Percentiles rank a stretch among this genome's conserved stretches.
phyloP scores from a whole-genome alignment of 441 rosid genomes.

The Cnidoscolus chayamansa region DNA sequence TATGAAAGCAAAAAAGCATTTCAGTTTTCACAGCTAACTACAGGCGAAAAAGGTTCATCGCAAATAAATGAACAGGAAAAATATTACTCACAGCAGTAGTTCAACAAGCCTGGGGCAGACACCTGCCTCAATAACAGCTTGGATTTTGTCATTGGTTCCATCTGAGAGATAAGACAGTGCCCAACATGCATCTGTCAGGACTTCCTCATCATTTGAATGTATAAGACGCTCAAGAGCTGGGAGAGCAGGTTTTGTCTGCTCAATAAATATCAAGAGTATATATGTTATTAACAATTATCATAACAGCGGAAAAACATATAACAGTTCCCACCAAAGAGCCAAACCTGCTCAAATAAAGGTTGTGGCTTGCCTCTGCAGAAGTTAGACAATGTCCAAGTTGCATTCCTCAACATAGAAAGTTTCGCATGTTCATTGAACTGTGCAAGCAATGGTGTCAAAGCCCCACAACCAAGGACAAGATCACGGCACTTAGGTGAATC shows the following conservation, averaged over 20 bases:
- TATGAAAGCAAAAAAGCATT: slow-evolving; percentile 26
- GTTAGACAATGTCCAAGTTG: slow-evolving; percentile 86
- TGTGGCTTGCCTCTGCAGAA: slow-evolving; percentile 91
- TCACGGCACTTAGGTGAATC: slow-evolving; percentile 86
- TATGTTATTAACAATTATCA: slow-evolving; percentile 14
- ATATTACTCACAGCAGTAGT: slow-evolving; percentile 51
- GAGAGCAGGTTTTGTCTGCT: slow-evolving; percentile 49
- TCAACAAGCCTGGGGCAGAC: slow-evolving; percentile 66
- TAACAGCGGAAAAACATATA: background rate
- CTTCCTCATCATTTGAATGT: slow-evolving; percentile 75
- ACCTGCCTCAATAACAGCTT: slow-evolving; percentile 61
- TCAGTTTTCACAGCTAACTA: slow-evolving; percentile 6
- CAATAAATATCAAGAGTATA: slow-evolving; percentile 34
- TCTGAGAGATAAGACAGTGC: slow-evolving; percentile 82
- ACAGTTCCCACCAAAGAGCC: background rate
- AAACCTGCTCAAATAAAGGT: slow-evolving; percentile 72
- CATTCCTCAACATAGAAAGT: slow-evolving; percentile 82
- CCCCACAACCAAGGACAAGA: slow-evolving; percentile 68
- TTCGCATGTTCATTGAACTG: slow-evolving; percentile 74
- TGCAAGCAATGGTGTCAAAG: slow-evolving; percentile 52
- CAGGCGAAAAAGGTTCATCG: background rate
- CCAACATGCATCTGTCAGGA: slow-evolving; percentile 83
- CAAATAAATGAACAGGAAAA: background rate
- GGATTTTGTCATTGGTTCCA: slow-evolving; percentile 82
- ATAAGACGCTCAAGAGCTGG: slow-evolving; percentile 59